Evolutionary conservation across 345 rosid species (phyloP).

Genomic region (Excoecaria cochinchinensis): DNA sequence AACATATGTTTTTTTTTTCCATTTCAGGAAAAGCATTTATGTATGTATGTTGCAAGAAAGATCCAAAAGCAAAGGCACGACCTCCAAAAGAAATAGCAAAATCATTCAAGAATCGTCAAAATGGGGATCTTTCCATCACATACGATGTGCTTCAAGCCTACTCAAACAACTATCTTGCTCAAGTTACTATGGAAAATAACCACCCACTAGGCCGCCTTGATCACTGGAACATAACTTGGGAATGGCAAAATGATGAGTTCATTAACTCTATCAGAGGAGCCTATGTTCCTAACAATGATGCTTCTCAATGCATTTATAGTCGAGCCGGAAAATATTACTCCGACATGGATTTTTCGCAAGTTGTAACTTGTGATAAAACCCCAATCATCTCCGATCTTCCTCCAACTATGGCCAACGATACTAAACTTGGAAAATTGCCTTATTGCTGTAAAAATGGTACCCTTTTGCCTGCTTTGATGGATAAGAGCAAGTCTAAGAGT

Average conservation of each 20-base stretch:
- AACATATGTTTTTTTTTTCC: no score
- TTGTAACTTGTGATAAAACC: constrained; percentile 59
- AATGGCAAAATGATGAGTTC: constrained; percentile 90
- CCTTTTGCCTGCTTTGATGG: constrained; percentile 65
- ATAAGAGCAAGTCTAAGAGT: constrained; percentile 50
- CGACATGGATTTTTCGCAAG: constrained; percentile 68
- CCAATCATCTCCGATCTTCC: constrained; percentile 82
- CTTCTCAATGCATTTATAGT: constrained; percentile 62
- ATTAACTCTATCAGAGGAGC: constrained; percentile 81
- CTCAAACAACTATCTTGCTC: constrained; percentile 70
- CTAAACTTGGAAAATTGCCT: constrained; percentile 60
- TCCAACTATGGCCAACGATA: constrained; percentile 47
- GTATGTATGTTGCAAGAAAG: constrained; percentile 67
- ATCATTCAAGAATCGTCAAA: constrained; percentile 40
- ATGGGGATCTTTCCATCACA: constrained; percentile 62
- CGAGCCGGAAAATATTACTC: constrained; percentile 53
- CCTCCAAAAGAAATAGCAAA: constrained; percentile 30
- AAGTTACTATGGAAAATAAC: constrained; percentile 81
- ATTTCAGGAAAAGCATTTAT: constrained; percentile 50
- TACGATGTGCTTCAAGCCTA: constrained; percentile 75
- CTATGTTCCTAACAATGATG: constrained; percentile 55
- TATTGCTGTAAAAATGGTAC: constrained; percentile 77
- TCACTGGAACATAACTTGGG: constrained; percentile 93
- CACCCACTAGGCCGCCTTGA: constrained; percentile 75
- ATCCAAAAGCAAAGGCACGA: constrained; percentile 44